Base-by-base conservation (phyloP, 176 grass and related monocot genomes). In the Poa pratensis region DNA sequence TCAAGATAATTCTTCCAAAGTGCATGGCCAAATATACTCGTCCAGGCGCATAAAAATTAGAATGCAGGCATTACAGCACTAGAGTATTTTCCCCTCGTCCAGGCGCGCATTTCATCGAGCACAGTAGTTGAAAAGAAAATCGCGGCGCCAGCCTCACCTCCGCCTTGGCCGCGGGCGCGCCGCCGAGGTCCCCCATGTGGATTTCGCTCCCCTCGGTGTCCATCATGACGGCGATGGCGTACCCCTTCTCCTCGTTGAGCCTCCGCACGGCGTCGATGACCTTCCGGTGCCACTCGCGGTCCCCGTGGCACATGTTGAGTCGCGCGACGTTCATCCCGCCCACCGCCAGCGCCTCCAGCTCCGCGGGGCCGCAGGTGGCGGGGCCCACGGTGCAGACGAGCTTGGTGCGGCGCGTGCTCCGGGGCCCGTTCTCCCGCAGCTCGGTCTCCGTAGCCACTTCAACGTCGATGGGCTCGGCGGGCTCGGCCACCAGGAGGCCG, bases 161-260 rank as follows among this genome's bases (percentile, higher is more conserved):
- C 18, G 91, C 93, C 84, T 95, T 98, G 69, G 93, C 87, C 48
- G 93, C 91, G 0, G 96, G 20, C 3, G 93, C 88, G 27, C 96
- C 93, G 22, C 96, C 96, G 63, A 99, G 93, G 88, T 96, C 93
- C 0, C 96, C 96, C 96, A 99, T 96, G 80, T 96, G 93, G 75
- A 99, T 99, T 84, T 99, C 96, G 69, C 93, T 96, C 55, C 96
- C 96, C 91, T 99, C 93, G 3, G 96, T 99, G 70, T 99, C 96
- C 93, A 99, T 94, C 96, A 99, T 99, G 53, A 99, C 88, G 55
- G 93, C 93, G 67, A 99, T 88, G 20, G 93, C 93, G 57, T 89
- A 96, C 0, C 96, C 96, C 22, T 96, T 99, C 79, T 99, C 96
- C 76, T 99, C 96, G 76, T 99, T 99, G 78, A 99, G 89, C 69